These are phyloP conservation scores for Monoraphidium neglectum DNA, from an alignment of 139 green algal species.

Conservation along the genomic window DNA sequence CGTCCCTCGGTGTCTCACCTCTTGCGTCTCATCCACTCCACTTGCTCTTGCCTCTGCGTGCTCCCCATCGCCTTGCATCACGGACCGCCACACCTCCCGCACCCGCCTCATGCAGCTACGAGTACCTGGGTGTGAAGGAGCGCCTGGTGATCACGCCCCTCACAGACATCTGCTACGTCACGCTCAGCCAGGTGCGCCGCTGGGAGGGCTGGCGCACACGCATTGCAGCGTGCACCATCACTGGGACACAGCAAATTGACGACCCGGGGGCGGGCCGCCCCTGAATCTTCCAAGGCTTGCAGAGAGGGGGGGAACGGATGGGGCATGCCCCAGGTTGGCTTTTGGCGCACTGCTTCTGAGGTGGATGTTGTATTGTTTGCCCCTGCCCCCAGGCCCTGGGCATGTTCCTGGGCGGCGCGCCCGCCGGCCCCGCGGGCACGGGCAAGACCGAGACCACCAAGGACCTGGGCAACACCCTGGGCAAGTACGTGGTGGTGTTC, in stretches of 20 bases:
- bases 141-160: constrained; percentile 95
- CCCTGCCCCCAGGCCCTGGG: constrained; percentile 72
- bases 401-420: constrained; percentile 95
- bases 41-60: too few species aligned
- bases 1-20: too few species aligned
- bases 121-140: constrained; percentile 97
- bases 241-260: not conserved
- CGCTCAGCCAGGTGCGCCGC: constrained; percentile 76
- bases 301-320: not conserved
- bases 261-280: too few species aligned
- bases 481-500: constrained; percentile 98
- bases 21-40: too few species aligned
- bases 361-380: too few species aligned
- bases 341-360: too few species aligned
- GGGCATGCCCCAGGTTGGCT: too few species aligned
- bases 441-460: constrained; percentile 99
- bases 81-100: too few species aligned
- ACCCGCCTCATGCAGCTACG: constrained; percentile 56
- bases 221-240: not conserved
- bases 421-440: constrained; percentile 91
- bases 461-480: constrained; percentile 92
- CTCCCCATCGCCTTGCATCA: too few species aligned
- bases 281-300: not conserved
- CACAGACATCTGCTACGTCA: constrained; percentile 97
- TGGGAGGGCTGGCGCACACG: not conserved